Percentiles rank a stretch among this genome's conserved stretches.
Evolutionary conservation across 2,329 filamentous ascomycete genomes (phyloP).

Genomic region (Arthroderma sp.): DNA sequence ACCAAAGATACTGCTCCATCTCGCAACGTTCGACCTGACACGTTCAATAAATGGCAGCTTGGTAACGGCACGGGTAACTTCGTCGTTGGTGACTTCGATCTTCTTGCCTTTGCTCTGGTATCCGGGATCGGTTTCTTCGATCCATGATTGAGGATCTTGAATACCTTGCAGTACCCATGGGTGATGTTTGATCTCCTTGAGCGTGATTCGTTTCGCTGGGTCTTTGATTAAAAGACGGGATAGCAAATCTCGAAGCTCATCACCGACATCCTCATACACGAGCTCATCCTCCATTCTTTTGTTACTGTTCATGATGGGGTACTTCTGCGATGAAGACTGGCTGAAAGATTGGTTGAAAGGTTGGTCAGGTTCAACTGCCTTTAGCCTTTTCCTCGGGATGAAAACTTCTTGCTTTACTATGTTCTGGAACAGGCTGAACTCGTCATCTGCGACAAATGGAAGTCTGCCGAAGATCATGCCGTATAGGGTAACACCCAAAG

Average conservation of each 20-base stretch:
- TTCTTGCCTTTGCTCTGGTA: slow-evolving; percentile 64
- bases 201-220: slow-evolving; percentile 71
- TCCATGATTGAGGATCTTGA: slow-evolving; percentile 61
- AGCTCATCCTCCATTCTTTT: slow-evolving; percentile 68
- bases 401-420: slow-evolving; percentile 90
- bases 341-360: not conserved
- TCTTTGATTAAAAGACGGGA: slow-evolving; percentile 74
- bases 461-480: slow-evolving; percentile 89
- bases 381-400: slow-evolving; percentile 69
- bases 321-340: slow-evolving; percentile 22
- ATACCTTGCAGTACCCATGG: slow-evolving; percentile 78
- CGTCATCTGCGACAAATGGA: slow-evolving; percentile 82
- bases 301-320: slow-evolving; percentile 44
- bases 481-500: slow-evolving; percentile 87
- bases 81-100: slow-evolving; percentile 83
- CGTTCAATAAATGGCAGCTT: slow-evolving; percentile 78
- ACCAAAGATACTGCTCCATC: slow-evolving; percentile 46
- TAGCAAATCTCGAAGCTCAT: slow-evolving; percentile 65
- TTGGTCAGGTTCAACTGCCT: slow-evolving; percentile 46
- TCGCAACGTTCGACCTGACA: slow-evolving; percentile 62
- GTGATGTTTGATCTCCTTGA: slow-evolving; percentile 87
- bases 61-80: slow-evolving; percentile 80
- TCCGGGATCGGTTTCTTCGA: slow-evolving; percentile 85
- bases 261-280: slow-evolving; percentile 73
- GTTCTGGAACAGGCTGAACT: slow-evolving; percentile 79